Base-by-base conservation (phyloP, 2,329 filamentous ascomycete species). In the Aureobasidium leucospermi region DNA sequence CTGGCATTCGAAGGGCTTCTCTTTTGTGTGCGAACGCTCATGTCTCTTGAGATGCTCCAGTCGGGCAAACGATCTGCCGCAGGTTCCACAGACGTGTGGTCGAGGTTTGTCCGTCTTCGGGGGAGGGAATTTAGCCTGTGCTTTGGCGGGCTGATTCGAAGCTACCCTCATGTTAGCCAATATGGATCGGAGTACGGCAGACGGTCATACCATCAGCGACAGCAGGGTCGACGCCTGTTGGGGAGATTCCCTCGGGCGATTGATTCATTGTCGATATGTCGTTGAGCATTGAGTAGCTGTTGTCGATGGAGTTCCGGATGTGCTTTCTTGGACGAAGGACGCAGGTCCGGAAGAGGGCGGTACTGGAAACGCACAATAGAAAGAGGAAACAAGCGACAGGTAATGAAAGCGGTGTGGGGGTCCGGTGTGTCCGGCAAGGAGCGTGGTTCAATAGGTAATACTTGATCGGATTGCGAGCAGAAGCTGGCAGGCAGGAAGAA, bases 1-100 rank as follows among this genome's bases (percentile, higher is more conserved):
- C 31, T 90, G 90, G 69, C 94, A 99, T 75, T 96, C 91, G 68
- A 99, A 99, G 1, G 94, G 94, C 79, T 99, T 99, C 77, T 99
- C 92, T 74, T 99, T 96, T 46, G 92, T 96, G 72, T 96, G 92
- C n/a, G 91, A 96, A 63, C 94, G 85, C 76, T 97, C 94, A 75
- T 99, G 94, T 62, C 94, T 88, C 78, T 99, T 99, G 66, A 99
- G 78, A 73, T 99, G 94, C 76, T 99, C 94, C 67, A 99, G 78
- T 62, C 94, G 86, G 61, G 94, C 94, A 73, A 99, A 99, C 34
- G 90, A 96, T 65, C 94, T 86, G 68, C 86, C 84, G 74, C 94
- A 99, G 49, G 92, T 97, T 42, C 81, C 85, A 78, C 94, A 99
- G 62, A 96, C 86, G 75, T 99, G 94, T 65, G 94, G 94, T 64